Conservation (phyloP, 2,329 filamentous ascomycete genomes). For the Macrophomina pseudophaseolina region DNA sequence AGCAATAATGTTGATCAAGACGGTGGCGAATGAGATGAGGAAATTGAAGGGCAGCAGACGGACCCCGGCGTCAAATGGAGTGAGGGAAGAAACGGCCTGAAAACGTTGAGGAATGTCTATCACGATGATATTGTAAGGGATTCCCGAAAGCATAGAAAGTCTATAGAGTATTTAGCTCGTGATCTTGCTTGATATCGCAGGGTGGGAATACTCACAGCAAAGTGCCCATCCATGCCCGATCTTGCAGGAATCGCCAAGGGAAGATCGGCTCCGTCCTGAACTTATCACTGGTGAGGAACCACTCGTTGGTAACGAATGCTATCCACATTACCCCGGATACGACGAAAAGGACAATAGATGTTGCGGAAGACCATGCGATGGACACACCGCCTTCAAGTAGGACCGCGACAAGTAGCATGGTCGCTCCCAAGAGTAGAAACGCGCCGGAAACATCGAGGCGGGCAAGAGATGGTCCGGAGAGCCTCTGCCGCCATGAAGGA, state of each 20-base stretch:
- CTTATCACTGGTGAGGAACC: background rate
- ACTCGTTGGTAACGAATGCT: conserved; percentile 20
- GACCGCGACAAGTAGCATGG: conserved; percentile 23
- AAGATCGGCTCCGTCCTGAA: conserved; percentile 23
- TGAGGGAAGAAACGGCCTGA: conserved; percentile 16
- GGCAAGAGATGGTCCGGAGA: background rate
- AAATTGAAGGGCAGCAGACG: conserved; percentile 27
- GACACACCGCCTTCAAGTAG: conserved; percentile 28
- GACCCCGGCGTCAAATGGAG: background rate
- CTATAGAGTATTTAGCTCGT: conserved; percentile 6
- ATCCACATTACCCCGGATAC: conserved; percentile 16
- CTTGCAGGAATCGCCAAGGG: conserved; percentile 16
- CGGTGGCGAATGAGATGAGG: conserved; percentile 10
- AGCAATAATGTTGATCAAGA: conserved; percentile 22
- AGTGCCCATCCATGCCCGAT: conserved; percentile 25
- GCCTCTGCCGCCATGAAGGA: background rate
- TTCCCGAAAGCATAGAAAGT: conserved; percentile 26
- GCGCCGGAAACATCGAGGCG: conserved; percentile 21
- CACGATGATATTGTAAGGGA: conserved; percentile 22
- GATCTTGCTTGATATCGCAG: background rate
- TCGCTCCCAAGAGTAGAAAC: conserved; percentile 21
- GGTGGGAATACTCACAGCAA: conserved; percentile 17
- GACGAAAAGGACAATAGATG: conserved; percentile 24
- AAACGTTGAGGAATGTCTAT: conserved; percentile 29
- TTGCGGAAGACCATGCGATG: conserved; percentile 23